A percentile compares a stretch with the other conserved stretches of the same genome.
These are phyloP conservation scores for Diaporthe sp. DNA, from an alignment of 2,329 filamentous ascomycete genomes.

Conservation along the genomic window DNA sequence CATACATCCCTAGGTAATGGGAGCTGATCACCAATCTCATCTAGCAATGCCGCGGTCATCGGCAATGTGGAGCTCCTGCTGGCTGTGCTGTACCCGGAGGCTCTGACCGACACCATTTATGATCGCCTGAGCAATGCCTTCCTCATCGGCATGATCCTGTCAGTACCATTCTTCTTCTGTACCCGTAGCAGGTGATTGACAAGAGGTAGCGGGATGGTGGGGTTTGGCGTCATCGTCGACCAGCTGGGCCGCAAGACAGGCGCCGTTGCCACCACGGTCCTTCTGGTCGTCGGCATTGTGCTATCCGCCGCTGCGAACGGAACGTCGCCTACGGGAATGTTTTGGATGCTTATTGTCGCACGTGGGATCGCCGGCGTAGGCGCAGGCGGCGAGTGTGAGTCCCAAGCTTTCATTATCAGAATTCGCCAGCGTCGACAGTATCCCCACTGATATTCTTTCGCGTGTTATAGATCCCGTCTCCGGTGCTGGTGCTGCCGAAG, in stretches of 20 bases:
- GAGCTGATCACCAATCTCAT: background rate
- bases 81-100: conserved; percentile 56
- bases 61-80: conserved; percentile 59
- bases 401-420: background rate
- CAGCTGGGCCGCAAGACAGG: conserved; percentile 39
- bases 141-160: conserved; percentile 66
- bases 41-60: conserved; percentile 57
- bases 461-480: conserved; percentile 59
- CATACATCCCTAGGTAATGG: no score
- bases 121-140: conserved; percentile 67
- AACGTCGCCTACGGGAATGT: conserved; percentile 52
- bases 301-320: conserved; percentile 61
- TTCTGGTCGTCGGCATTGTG: conserved; percentile 60
- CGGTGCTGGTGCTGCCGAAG: conserved; percentile 62
- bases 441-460: background rate
- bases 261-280: conserved; percentile 40
- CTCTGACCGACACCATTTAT: conserved; percentile 58
- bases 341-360: conserved; percentile 63
- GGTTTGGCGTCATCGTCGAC: conserved; percentile 63
- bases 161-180: no score
- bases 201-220: conserved; percentile 69
- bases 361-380: conserved; percentile 57
- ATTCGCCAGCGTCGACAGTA: background rate
- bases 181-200: no score
- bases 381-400: conserved; percentile 50